Evolutionary conservation across 257 asterid species (phyloP).

Genomic region (Euphrasia confusa): DNA sequence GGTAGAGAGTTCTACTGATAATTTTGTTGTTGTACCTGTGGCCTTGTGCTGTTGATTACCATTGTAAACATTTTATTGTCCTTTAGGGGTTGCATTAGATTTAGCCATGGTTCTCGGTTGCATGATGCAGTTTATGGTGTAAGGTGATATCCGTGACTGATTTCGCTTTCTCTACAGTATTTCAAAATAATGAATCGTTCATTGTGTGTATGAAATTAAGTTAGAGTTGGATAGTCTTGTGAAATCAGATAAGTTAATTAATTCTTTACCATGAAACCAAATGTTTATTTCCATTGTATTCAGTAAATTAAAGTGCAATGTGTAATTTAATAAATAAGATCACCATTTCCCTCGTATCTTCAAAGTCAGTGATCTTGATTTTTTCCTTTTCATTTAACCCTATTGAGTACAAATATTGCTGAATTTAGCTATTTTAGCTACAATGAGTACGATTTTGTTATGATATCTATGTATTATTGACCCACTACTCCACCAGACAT

Average conservation of each 20-base stretch:
- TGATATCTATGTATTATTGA: background rate
- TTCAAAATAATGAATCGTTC: background rate
- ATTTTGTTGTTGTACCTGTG: background rate
- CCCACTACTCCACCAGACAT: too few relatives aligned
- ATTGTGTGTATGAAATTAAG: background rate
- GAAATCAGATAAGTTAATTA: background rate
- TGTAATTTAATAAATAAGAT: background rate
- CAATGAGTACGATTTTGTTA: slow-evolving; percentile 1
- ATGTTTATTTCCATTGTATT: background rate
- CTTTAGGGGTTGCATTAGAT: background rate
- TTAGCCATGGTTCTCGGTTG: background rate
- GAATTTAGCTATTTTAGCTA: background rate
- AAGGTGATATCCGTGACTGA: background rate
- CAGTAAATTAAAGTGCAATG: too few relatives aligned
- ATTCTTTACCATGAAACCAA: slow-evolving; percentile 4
- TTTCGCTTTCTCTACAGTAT: background rate
- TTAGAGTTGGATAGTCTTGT: background rate
- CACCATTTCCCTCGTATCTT: background rate
- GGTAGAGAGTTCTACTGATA: background rate
- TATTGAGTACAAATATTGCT: background rate
- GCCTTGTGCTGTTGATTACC: background rate
- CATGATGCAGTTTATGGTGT: background rate
- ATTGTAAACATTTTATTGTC: background rate
- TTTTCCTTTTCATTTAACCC: background rate
- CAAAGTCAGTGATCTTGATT: background rate